Percentiles rank a stretch among this genome's conserved stretches.
Conservation (phyloP, 2,329 filamentous ascomycete genomes). For the Neopestalotiopsis rosae region DNA sequence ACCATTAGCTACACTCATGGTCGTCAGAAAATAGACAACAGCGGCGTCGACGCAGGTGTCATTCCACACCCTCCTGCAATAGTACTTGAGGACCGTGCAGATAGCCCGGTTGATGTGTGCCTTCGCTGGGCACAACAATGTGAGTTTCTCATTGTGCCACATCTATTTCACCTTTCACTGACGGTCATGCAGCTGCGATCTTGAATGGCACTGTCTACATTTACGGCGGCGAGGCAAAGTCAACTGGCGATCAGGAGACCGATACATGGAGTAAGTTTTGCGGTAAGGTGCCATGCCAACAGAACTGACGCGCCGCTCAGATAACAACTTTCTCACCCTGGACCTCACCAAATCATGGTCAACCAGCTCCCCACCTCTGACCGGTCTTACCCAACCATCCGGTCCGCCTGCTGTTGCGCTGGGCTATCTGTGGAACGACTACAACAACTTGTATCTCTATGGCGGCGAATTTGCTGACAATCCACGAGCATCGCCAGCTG, state of each 20-base stretch:
- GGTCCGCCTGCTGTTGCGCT: slow-evolving; percentile 75
- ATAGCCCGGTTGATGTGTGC: slow-evolving; percentile 63
- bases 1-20: slow-evolving; percentile 50
- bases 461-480: slow-evolving; percentile 75
- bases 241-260: slow-evolving; percentile 58
- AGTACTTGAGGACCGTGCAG: slow-evolving; percentile 44
- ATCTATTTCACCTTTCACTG: neutral
- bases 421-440: slow-evolving; percentile 79
- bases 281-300: slow-evolving; percentile 6
- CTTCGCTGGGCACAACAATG: slow-evolving; percentile 71
- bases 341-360: slow-evolving; percentile 77
- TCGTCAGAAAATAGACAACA: slow-evolving; percentile 42
- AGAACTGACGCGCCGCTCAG: slow-evolving; percentile 39
- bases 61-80: slow-evolving; percentile 35
- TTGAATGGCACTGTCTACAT: slow-evolving; percentile 79
- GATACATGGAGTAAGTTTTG: slow-evolving; percentile 72
- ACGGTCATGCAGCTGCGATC: slow-evolving; percentile 56
- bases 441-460: slow-evolving; percentile 73
- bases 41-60: slow-evolving; percentile 54
- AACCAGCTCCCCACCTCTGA: slow-evolving; percentile 65
- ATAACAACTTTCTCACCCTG: slow-evolving; percentile 75
- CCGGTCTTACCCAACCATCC: slow-evolving; percentile 65
- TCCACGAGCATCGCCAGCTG: slow-evolving; percentile 59
- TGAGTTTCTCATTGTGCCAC: slow-evolving; percentile 30
- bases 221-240: slow-evolving; percentile 73